Base-by-base conservation (phyloP, 768 basidiomycete genomes). In the Tulasnella sp. region DNA sequence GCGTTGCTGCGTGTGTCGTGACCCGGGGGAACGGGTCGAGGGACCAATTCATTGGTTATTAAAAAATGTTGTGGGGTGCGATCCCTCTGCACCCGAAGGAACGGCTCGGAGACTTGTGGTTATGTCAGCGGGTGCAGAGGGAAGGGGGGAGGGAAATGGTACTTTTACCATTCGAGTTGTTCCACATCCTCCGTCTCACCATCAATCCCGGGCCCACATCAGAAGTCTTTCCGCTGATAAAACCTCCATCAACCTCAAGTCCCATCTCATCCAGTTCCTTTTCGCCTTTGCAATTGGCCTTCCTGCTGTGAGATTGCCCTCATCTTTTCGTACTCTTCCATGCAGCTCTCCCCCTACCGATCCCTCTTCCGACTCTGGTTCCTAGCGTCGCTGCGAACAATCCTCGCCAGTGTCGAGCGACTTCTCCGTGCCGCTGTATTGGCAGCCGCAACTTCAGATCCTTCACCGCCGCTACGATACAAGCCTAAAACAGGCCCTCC, bases 141-240 rank as follows among this genome's bases (percentile, higher is more conserved):
- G 62, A 34, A 18, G 27, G 31, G 62, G 27, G n/a, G 62, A 36
- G 16, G 14, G 34, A n/a, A n/a, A n/a, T n/a, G 62, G 31, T 68
- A 68, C 62, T 68, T 68, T 31, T 68, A 68, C 62, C 62, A 68
- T 68, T 68, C 62, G 27, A 68, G 62, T 68, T 68, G 36, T 31
- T 68, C 62, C 36, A 68, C 36, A 68, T 68, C 62, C 27, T 68
- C 62, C 27, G 34, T 68, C 62, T 36, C 62, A 68, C 31, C 62
- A 68, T 68, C 62, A 68, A 68, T 68, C 62, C 62, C n/a, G n/a
- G n/a, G n/a, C n/a, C n/a, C 62, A 68, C 62, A n/a, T n/a, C n/a
- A n/a, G n/a, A n/a, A n/a, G n/a, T n/a, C n/a, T n/a, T n/a, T n/a
- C n/a, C n/a, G n/a, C n/a, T n/a, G n/a, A n/a, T n/a, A n/a, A n/a